phyloP scores from a whole-genome alignment of 169 alveolate genomes.

The Babesia bovis region DNA sequence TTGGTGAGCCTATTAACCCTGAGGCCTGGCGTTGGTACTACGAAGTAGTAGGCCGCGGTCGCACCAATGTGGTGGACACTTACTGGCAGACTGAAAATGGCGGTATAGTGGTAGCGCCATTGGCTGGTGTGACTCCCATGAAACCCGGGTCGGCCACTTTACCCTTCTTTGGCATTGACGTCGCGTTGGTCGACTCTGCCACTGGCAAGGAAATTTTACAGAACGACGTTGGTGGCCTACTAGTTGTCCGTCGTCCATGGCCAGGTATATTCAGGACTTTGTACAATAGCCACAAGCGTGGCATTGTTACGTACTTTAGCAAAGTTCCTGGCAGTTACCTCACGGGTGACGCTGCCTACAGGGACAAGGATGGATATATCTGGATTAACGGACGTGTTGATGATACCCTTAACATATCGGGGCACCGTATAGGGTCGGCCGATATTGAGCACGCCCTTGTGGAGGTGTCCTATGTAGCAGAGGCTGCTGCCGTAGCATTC shows the following conservation, averaged over 20 bases:
- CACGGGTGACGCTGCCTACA: conserved; percentile 95
- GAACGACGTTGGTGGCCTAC: conserved; percentile 79
- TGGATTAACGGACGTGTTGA: conserved; percentile 96
- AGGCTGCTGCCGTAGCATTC: conserved; percentile 91
- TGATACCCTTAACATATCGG: conserved; percentile 92
- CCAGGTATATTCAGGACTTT: conserved; percentile 88
- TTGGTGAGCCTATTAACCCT: conserved; percentile 93
- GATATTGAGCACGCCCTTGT: conserved; percentile 92
- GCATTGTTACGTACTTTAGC: conserved; percentile 80
- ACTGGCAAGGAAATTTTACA: conserved; percentile 84
- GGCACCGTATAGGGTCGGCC: conserved; percentile 92
- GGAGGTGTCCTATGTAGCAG: conserved; percentile 84
- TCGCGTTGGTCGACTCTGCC: conserved; percentile 84
- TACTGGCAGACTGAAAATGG: conserved; percentile 99
- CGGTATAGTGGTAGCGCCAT: conserved; percentile 89
- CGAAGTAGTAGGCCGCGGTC: conserved; percentile 72
- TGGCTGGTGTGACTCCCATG: conserved; percentile 86
- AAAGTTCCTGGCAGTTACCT: conserved; percentile 81
- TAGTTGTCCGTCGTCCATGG: conserved; percentile 88
- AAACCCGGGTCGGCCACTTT: conserved; percentile 94
- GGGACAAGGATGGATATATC: conserved; percentile 91
- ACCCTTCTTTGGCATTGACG: conserved; percentile 85
- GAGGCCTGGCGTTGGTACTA: conserved; percentile 95
- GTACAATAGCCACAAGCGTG: conserved; percentile 85
- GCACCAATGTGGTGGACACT: conserved; percentile 89